These are phyloP conservation scores for Drechslerella coelobrocha DNA, from an alignment of 2,329 filamentous ascomycete species.

Conservation along the genomic window DNA sequence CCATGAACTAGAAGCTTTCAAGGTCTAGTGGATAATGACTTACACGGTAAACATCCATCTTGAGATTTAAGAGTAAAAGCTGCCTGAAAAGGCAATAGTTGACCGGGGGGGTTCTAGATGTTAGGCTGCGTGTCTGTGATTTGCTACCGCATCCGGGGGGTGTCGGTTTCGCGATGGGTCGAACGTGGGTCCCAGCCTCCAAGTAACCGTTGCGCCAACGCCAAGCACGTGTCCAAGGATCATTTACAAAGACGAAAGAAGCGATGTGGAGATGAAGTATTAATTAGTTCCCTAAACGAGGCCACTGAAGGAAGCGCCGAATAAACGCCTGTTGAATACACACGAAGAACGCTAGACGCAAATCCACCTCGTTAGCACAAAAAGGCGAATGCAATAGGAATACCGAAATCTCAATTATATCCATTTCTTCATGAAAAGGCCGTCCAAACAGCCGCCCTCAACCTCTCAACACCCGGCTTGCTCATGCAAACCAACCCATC, in stretches of 20 bases:
- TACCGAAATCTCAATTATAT: not conserved
- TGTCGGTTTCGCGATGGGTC: too few relatives aligned
- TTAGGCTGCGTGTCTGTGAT: not conserved
- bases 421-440: slow-evolving; percentile 54
- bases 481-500: slow-evolving; percentile 64
- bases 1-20: not conserved
- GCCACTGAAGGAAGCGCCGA: not conserved
- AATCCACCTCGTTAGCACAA: not conserved
- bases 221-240: too few relatives aligned
- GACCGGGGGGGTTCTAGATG: not conserved
- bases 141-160: too few relatives aligned
- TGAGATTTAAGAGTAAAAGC: not conserved
- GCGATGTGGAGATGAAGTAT: too few relatives aligned
- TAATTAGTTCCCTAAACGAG: too few relatives aligned
- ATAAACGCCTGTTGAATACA: not conserved
- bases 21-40: not conserved
- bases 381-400: slow-evolving; percentile 1
- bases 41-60: not conserved
- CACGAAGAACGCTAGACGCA: not conserved
- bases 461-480: slow-evolving; percentile 64
- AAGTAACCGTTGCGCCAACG: too few relatives aligned
- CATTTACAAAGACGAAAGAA: too few relatives aligned
- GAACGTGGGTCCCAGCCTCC: too few relatives aligned
- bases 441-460: slow-evolving; percentile 64
- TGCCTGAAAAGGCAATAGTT: not conserved